Evolutionary conservation across 2,329 filamentous ascomycete species (phyloP).

Genomic region (Cladosporium sp.): DNA sequence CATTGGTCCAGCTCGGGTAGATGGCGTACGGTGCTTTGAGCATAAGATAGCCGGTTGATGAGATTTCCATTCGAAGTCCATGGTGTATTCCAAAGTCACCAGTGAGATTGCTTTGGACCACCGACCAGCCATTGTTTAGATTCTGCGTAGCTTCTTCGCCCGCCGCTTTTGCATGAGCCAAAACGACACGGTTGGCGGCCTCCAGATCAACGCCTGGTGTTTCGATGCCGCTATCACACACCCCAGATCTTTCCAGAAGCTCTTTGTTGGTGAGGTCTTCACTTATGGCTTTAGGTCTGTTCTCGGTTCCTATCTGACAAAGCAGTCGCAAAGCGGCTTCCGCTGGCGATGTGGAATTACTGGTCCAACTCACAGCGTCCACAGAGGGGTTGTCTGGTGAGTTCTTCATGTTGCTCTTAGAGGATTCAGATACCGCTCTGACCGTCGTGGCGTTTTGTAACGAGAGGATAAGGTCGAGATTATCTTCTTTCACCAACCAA

Average conservation of each 20-base stretch:
- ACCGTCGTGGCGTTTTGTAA: slow-evolving; percentile 9
- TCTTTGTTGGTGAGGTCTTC: background rate
- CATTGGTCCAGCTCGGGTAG: slow-evolving; percentile 17
- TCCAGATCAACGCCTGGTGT: slow-evolving; percentile 5
- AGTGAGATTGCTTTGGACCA: slow-evolving; percentile 1
- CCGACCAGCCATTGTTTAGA: slow-evolving; percentile 18
- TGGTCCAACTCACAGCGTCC: background rate
- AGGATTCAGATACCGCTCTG: no score
- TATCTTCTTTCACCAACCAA: slow-evolving; percentile 16
- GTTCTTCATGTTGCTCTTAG: no score
- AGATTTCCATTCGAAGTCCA: slow-evolving; percentile 13
- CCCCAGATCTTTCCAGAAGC: slow-evolving; percentile 8
- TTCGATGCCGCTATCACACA: slow-evolving; percentile 2
- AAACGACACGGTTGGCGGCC: slow-evolving; percentile 1
- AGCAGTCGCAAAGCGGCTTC: slow-evolving; percentile 14
- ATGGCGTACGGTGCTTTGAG: slow-evolving; percentile 15
- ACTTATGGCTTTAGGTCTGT: background rate
- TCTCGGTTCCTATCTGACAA: background rate
- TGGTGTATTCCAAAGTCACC: slow-evolving; percentile 17
- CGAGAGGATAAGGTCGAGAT: slow-evolving; percentile 12
- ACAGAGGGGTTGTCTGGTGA: background rate
- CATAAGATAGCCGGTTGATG: slow-evolving; percentile 15
- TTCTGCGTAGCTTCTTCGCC: background rate
- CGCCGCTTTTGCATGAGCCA: background rate
- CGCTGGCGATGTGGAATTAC: background rate